Evolutionary conservation across 192 early-diverging fungal species (phyloP), one percentile per base, ranked within the genome.

Genomic region (Thoreauomyces humboldtii): DNA sequence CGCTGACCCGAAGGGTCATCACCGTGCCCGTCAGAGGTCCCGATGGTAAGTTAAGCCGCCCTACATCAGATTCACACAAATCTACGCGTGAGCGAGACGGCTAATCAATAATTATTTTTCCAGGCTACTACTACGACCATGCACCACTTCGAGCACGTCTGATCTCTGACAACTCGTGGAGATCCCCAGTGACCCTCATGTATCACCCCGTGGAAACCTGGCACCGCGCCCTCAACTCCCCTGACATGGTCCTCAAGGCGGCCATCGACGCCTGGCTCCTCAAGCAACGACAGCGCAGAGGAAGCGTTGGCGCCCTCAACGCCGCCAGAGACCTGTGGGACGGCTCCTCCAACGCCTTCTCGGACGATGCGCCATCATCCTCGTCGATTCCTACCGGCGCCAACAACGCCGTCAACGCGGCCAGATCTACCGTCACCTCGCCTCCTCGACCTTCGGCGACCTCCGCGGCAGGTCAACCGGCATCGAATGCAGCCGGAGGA

Each of bases 1-100:
- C 65, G 25, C 35, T 67, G 7, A 67, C 55, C 14, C n/a, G 44
- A 19, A 37, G 54, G 65, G 29, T 67, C 19, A 67, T 67, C 56
- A 22, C 27, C 7, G 25, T 38, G 1, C 65, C 65, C 25, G 57
- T 67, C 11, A 24, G 36, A 7, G 65, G 65, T 15, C 65, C 65
- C 50, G 65, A 67, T 59, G 65, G 65, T 67, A 59, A 51, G 65
- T 17, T 9, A 35, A 7, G 4, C 31, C 19, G 36, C 44, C 19
- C 11, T 12, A 1, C 35, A 0, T 7, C 22, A 19, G 47, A 48
- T 48, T 7, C 22, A 9, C 47, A 12, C 25, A 7, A 22, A 24
- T 7, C 25, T 7, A 48, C 22, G 47, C 9, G 12, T 48, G n/a
- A n/a, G n/a, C n/a, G n/a, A n/a, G n/a, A n/a, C n/a, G n/a, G n/a